phyloP scores from a whole-genome alignment of 768 basidiomycete genomes.

The Rhizopogon sp. region DNA sequence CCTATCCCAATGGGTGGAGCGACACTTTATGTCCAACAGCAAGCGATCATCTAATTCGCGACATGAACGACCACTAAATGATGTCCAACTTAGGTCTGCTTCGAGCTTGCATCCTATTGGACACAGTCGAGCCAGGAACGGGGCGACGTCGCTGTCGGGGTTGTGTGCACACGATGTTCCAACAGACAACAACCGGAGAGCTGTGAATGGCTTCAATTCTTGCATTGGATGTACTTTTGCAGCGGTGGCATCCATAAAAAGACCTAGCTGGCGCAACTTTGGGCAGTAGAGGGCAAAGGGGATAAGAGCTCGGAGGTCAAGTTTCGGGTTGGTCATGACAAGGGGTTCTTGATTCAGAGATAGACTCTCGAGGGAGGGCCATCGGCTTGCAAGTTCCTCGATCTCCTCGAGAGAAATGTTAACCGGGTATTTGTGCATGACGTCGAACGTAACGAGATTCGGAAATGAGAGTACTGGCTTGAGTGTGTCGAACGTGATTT shows the following conservation, averaged over 20 bases:
- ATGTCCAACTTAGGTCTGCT: conserved; percentile 45
- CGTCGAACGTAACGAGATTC: no score
- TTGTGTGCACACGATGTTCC: conserved; percentile 46
- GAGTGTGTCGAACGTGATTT: no score
- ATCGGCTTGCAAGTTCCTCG: no score
- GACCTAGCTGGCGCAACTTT: conserved; percentile 28
- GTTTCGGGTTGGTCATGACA: conserved; percentile 13
- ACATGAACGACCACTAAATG: conserved; percentile 9
- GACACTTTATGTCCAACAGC: conserved; percentile 8
- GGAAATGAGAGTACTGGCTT: no score
- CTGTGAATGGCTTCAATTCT: conserved; percentile 12
- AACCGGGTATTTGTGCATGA: no score
- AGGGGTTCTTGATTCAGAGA: conserved; percentile 36
- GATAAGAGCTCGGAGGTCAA: conserved; percentile 34
- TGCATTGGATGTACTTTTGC: conserved; percentile 9
- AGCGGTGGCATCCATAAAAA: conserved; percentile 31
- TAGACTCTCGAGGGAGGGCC: no score
- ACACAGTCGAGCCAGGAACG: conserved; percentile 51
- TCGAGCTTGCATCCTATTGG: conserved; percentile 38
- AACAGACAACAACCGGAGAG: conserved; percentile 31
- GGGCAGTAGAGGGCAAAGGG: conserved; percentile 39
- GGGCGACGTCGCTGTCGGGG: conserved; percentile 35
- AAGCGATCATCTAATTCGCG: conserved; percentile 7
- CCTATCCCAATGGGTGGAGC: conserved; percentile 35
- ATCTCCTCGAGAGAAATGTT: no score